Conservation (phyloP, 2,329 filamentous ascomycete genomes). For the Bipolaris sorokiniana region DNA sequence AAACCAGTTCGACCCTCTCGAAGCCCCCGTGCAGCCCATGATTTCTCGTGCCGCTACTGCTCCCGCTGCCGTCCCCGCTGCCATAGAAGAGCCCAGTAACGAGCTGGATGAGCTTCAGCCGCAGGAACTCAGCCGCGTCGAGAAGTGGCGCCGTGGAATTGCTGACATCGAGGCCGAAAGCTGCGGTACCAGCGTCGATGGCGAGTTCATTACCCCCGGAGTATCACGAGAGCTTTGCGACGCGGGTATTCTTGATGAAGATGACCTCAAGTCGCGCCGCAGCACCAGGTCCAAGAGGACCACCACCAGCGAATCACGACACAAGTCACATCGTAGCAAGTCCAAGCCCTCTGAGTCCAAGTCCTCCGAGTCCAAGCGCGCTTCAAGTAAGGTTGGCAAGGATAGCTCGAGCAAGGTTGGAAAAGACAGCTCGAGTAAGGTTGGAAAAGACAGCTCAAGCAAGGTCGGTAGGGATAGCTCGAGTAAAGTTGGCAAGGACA, state of each 20-base stretch:
- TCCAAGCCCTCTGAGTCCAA: constrained; percentile 7
- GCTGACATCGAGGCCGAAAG: constrained; percentile 62
- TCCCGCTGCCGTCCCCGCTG: constrained; percentile 12
- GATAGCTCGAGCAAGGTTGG: constrained; percentile 4
- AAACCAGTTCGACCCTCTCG: constrained; percentile 49
- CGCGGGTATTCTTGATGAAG: constrained; percentile 55
- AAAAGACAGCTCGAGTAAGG: constrained; percentile 6
- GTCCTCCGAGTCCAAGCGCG: constrained; percentile 4
- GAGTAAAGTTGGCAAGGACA: too few species aligned
- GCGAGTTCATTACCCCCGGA: constrained; percentile 68
- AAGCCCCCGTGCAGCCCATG: constrained; percentile 24
- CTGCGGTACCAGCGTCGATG: constrained; percentile 66
- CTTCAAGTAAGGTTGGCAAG: constrained; percentile 7
- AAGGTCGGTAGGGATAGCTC: too few species aligned
- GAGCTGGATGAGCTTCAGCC: constrained; percentile 64
- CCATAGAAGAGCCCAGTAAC: constrained; percentile 26
- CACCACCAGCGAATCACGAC: constrained; percentile 23
- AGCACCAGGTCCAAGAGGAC: constrained; percentile 31
- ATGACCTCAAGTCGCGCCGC: constrained; percentile 53
- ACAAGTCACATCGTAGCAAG: constrained; percentile 38
- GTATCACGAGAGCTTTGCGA: constrained; percentile 56
- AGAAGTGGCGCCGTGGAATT: constrained; percentile 68
- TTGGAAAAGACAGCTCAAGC: constrained; percentile 22
- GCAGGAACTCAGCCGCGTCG: constrained; percentile 63
- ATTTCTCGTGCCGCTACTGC: constrained; percentile 15